These are phyloP conservation scores for Fusarium sp. DNA, from an alignment of 2,329 filamentous ascomycete genomes.

Conservation along the genomic window DNA sequence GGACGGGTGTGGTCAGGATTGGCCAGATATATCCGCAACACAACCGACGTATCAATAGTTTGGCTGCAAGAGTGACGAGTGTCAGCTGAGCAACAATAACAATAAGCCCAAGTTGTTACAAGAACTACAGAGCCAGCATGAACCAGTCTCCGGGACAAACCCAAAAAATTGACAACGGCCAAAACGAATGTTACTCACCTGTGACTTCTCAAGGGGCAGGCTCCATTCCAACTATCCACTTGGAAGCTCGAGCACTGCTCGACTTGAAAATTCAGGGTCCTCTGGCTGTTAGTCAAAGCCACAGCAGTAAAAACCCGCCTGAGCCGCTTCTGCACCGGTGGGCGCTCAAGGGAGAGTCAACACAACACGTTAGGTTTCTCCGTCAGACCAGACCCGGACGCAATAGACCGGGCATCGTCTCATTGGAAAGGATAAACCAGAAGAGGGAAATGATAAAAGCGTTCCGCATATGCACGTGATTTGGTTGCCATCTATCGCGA, in stretches of 20 bases:
- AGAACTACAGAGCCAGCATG: not conserved
- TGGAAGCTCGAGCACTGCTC: not conserved
- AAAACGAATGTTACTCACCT: conserved; percentile 7
- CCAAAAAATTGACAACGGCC: not conserved
- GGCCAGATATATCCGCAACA: conserved; percentile 16
- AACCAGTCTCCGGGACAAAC: not conserved
- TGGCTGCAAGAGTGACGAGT: conserved; percentile 1
- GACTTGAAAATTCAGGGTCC: conserved; percentile 19
- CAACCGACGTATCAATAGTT: conserved; percentile 22
- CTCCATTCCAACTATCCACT: conserved; percentile 8
- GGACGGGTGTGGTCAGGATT: conserved; percentile 37
- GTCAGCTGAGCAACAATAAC: conserved; percentile 5
- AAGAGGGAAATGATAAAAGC: not conserved
- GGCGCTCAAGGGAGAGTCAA: conserved; percentile 7
- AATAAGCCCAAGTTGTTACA: not conserved
- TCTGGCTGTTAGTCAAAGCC: not conserved
- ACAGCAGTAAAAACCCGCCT: conserved; percentile 28
- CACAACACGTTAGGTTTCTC: not conserved
- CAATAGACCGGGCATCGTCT: not conserved
- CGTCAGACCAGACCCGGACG: not conserved
- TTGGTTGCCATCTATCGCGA: conserved; percentile 14
- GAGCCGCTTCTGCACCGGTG: conserved; percentile 7
- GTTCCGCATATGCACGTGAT: not conserved
- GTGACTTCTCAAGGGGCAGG: conserved; percentile 7
- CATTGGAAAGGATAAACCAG: too few species aligned